Evolutionary conservation across 75 land plant genomes (phyloP).

Genomic region (Cryptomeria japonica): DNA sequence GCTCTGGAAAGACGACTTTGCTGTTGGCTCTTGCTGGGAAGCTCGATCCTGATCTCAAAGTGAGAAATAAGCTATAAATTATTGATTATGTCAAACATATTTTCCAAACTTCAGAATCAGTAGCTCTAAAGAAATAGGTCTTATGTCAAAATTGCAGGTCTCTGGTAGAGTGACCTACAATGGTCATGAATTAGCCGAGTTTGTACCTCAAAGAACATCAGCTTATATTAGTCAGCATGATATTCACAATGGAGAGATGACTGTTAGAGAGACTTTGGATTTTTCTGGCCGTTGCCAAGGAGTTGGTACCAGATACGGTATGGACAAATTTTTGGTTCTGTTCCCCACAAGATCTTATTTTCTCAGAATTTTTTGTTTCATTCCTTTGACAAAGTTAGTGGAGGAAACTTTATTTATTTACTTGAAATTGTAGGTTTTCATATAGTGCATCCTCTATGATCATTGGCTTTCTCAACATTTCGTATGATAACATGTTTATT

Average conservation of each 20-base stretch:
- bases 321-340: slow-evolving; percentile 8
- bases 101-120: background rate
- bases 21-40: slow-evolving; percentile 22
- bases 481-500: background rate
- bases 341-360: background rate
- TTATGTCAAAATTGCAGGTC: slow-evolving; percentile 27
- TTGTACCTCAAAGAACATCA: slow-evolving; percentile 75
- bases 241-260: slow-evolving; percentile 78
- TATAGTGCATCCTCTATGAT: background rate
- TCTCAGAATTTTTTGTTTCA: slow-evolving; percentile 4
- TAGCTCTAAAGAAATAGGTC: background rate
- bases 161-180: slow-evolving; percentile 78
- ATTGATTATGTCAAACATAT: background rate
- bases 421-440: background rate
- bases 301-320: slow-evolving; percentile 70
- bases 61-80: background rate
- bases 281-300: slow-evolving; percentile 82
- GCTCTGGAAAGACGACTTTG: slow-evolving; percentile 21
- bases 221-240: slow-evolving; percentile 93
- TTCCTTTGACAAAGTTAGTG: background rate
- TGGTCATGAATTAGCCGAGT: slow-evolving; percentile 79
- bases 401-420: background rate
- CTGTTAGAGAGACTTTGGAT: slow-evolving; percentile 86
- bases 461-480: background rate
- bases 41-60: slow-evolving; percentile 15